Evolutionary conservation across 352 stramenopile species (phyloP), one percentile per base, ranked within the genome.

Genomic region (Globisporangium paddicum): DNA sequence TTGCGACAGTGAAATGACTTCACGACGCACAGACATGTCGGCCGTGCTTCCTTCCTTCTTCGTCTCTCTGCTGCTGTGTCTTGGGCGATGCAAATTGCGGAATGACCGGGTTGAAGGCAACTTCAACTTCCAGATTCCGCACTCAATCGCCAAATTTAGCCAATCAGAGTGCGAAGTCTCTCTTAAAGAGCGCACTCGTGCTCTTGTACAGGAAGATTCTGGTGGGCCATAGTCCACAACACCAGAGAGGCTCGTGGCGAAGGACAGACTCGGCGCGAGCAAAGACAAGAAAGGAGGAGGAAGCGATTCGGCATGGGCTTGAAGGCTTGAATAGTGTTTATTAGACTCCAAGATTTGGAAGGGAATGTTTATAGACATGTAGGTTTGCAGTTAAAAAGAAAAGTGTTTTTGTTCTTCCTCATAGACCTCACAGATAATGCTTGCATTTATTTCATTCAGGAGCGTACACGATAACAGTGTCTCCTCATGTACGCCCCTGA

Each of bases 381-480:
- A 56, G 30, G 65, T 62, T 53, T 71, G 41, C 62, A 68, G 79
- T 92, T 90, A 90, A 93, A 93, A 93, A 90, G 79, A 70, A 64
- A 71, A 75, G 66, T 72, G 89, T 44, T 89, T 57, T 71, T 79
- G 54, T 68, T 93, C 82, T 79, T 88, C 81, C 90, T 66, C 63
- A 76, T 87, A 57, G 68, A 69, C 75, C 82, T 91, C 79, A 79
- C 80, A 92, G 69, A 65, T 64, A 60, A 65, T n/a, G n/a, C n/a
- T n/a, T n/a, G n/a, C n/a, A n/a, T n/a, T n/a, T n/a, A n/a, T n/a
- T n/a, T n/a, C n/a, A n/a, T n/a, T n/a, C n/a, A n/a, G n/a, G n/a
- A n/a, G n/a, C n/a, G n/a, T n/a, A n/a, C n/a, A n/a, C n/a, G n/a
- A n/a, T n/a, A n/a, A 79, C 74, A 54, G 53, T 81, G 72, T 83